Base-by-base conservation (phyloP, 805 yeast genomes). In the Candida awuae region DNA sequence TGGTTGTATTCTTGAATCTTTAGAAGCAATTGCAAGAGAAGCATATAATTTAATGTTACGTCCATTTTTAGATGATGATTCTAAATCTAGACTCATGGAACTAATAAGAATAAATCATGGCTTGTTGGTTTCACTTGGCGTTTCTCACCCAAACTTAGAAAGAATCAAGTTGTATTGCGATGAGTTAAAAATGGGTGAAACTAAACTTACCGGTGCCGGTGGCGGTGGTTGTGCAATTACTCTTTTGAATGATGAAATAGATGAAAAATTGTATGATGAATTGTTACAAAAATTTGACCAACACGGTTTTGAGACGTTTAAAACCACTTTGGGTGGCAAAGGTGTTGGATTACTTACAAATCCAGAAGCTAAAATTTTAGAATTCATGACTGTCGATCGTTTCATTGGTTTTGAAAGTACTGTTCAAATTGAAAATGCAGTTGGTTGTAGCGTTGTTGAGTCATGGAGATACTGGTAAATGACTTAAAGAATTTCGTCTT, bases 191-290 rank as follows among this genome's bases (percentile, higher is more conserved):
- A 59, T 92, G 14, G 98, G 98, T 7, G 77, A 82, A 42, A 90
- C 98, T 0, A 92, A 92, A 58, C 70, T 92, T 39, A 92, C 98
- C 0, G 98, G 98, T 30, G 98, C 98, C 0, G 98, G 98, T 26
- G 98, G 98, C 16, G 98, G 98, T 36, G 98, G 98, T 2, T 92
- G 98, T 66, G 95, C 97, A 9, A 81, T 92, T 40, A 92, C 97
- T 0, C 62, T 92, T 28, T 66, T 88, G 13, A 65, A 73, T 34
- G 76, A 71, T 29, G 66, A 63, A 3, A 59, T 59, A 18, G 53
- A 63, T 25, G 47, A 52, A 13, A 49, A 52, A 7, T 52, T 49
- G 15, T 49, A 68, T 26, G 57, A 64, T 9, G 54, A 61, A 4
- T 67, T 70, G 17, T 56, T 59, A 5, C 29, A 39, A 1, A 62